These are phyloP conservation scores for Candida taoyuanica DNA, from an alignment of 805 yeast genomes.

Conservation along the genomic window DNA sequence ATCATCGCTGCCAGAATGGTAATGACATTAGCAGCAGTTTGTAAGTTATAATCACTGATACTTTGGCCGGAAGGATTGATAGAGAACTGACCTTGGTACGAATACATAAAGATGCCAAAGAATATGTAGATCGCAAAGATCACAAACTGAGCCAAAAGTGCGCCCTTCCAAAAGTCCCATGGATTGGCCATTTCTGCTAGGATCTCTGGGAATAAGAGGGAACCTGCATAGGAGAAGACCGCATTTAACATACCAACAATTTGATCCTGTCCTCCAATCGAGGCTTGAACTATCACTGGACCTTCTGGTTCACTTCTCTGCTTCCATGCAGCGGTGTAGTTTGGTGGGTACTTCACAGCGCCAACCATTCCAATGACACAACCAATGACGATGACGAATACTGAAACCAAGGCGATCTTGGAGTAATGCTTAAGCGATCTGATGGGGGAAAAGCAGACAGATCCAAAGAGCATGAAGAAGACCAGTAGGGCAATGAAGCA, in stretches of 20 bases:
- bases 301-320: slow-evolving; percentile 18
- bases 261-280: slow-evolving; percentile 29
- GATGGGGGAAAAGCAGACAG: slow-evolving; percentile 38
- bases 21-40: slow-evolving; percentile 34
- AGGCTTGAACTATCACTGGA: slow-evolving; percentile 23
- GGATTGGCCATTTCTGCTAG: slow-evolving; percentile 47
- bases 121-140: slow-evolving; percentile 37
- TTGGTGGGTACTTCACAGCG: slow-evolving; percentile 32
- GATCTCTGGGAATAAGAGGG: slow-evolving; percentile 44
- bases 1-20: slow-evolving; percentile 36
- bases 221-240: slow-evolving; percentile 48
- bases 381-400: slow-evolving; percentile 43
- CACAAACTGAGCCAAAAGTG: slow-evolving; percentile 37
- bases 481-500: slow-evolving; percentile 39
- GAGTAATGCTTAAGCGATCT: slow-evolving; percentile 36
- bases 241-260: slow-evolving; percentile 39
- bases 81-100: slow-evolving; percentile 42
- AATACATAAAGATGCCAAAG: slow-evolving; percentile 40
- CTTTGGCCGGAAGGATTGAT: slow-evolving; percentile 43
- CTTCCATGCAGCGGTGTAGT: slow-evolving; percentile 28
- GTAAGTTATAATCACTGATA: slow-evolving; percentile 33
- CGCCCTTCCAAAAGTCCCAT: slow-evolving; percentile 45
- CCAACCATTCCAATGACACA: slow-evolving; percentile 42
- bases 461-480: slow-evolving; percentile 39
- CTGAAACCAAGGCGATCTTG: slow-evolving; percentile 40